phyloP scores from a whole-genome alignment of 306 rosid genomes.

The Glycine soja region DNA sequence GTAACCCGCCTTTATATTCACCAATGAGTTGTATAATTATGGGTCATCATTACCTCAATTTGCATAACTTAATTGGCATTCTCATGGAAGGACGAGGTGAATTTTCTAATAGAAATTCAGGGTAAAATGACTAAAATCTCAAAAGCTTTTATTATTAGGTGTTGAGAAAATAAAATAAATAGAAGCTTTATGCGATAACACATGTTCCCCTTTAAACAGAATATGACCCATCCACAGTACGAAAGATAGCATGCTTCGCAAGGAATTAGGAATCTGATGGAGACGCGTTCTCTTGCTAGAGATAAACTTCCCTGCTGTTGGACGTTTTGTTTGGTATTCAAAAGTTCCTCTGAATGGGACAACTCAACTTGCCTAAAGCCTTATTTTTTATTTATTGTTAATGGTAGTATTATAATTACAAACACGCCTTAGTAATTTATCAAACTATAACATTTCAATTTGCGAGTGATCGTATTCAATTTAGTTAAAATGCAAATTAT shows the following conservation, averaged over 20 bases:
- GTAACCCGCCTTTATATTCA: constrained; percentile 30
- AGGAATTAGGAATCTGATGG: constrained; percentile 32
- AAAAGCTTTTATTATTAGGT: background rate
- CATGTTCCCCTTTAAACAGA: constrained; percentile 36
- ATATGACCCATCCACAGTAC: background rate
- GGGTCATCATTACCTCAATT: background rate
- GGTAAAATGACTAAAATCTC: background rate
- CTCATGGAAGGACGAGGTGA: constrained; percentile 27
- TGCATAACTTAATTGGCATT: too few species aligned
- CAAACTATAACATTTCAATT: too few species aligned
- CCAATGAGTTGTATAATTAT: constrained; percentile 50
- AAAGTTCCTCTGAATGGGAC: constrained; percentile 36
- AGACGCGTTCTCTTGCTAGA: constrained; percentile 19
- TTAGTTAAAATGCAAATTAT: too few species aligned
- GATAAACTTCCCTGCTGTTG: constrained; percentile 28
- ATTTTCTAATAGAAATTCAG: constrained; percentile 30
- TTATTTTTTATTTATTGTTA: too few species aligned
- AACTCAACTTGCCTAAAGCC: background rate
- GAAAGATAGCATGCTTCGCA: constrained; percentile 31
- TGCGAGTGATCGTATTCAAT: too few species aligned
- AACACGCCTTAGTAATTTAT: too few species aligned
- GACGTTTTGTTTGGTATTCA: constrained; percentile 34
- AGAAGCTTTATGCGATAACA: background rate
- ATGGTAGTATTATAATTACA: too few species aligned
- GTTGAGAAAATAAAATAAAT: background rate